Conservation (phyloP, 1,284 basidiomycete species). For the Ceratobasidium sp. region DNA sequence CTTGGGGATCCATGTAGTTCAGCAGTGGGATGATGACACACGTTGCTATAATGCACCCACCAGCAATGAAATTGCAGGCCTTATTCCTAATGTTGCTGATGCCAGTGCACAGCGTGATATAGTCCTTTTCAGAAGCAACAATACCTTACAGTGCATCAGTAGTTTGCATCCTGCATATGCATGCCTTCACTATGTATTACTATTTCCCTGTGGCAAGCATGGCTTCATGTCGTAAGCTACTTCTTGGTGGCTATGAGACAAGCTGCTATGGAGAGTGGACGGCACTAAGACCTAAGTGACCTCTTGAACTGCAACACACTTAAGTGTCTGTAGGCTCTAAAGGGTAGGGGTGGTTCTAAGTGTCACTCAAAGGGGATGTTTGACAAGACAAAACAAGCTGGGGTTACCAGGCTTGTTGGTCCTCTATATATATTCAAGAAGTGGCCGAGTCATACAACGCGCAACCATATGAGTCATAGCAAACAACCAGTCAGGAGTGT, state of each 20-base stretch:
- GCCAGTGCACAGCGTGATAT: conserved; percentile 48
- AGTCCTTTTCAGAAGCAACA: conserved; percentile 45
- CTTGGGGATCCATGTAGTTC: neutral
- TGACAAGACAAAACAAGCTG: no score
- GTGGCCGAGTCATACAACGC: no score
- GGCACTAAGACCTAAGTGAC: no score
- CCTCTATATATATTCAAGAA: no score
- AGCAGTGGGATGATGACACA: conserved; percentile 43
- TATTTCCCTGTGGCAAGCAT: conserved; percentile 52
- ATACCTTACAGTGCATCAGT: conserved; percentile 48
- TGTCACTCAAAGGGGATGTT: no score
- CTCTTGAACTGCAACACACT: no score
- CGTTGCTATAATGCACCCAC: conserved; percentile 52
- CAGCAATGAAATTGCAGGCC: conserved; percentile 52
- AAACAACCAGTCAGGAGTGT: no score
- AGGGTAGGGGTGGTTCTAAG: no score
- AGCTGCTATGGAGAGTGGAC: neutral
- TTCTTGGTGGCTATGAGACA: neutral
- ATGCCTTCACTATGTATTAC: conserved; percentile 52
- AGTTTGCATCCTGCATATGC: conserved; percentile 51
- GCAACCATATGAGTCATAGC: no score
- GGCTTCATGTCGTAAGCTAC: conserved; percentile 51
- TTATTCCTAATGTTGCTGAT: conserved; percentile 47
- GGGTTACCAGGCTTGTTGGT: no score
- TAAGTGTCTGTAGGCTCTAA: no score